Base-by-base conservation (phyloP, 495 filamentous ascomycete species). In the Hyaloscypha finlandica region DNA sequence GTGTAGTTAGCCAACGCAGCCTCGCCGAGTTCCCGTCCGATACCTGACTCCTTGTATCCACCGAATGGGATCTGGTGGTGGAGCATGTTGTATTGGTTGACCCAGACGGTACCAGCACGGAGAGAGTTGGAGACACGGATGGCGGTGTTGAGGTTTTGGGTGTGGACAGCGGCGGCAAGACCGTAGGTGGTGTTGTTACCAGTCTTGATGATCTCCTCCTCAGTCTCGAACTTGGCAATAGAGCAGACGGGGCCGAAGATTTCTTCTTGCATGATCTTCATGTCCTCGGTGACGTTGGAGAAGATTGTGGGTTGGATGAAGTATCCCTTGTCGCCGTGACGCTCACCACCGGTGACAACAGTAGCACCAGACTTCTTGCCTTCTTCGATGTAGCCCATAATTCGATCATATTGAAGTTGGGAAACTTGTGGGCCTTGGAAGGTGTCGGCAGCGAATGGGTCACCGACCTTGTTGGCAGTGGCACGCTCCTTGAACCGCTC, bases 221-320 rank as follows among this genome's bases (percentile, higher is more conserved):
- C 89, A 70, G 86, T 89, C 82, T 89, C 89, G 86, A 98, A 97
- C 82, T 97, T 98, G 81, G 92, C 87, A 72, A 98, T 91, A 61
- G 90, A 88, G 81, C 92, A 92, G 66, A 98, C 94, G 61, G 94
- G 94, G 61, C 94, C 94, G 80, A 98, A 98, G 80, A 98, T 97
- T 83, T 98, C 94, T 82, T 98, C 94, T 82, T 94, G 89, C 86
- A 94, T 91, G 78, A 98, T 97, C 90, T 96, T 97, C 94, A 98
- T 97, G 78, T 96, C 85, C 66, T 85, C 78, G 54, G 82, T 88
- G 64, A 97, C 94, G 77, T 94, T 88, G 77, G 88, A 90, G 88
- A 98, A 97, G 78, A 98, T 92, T 72, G 94, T 98, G 32, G 94
- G 94, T 85, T 97, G 85, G 80, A 98, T 97, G 85, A 97, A 98